Base-by-base conservation (phyloP, 805 yeast genomes). In the Candida odintsovae region DNA sequence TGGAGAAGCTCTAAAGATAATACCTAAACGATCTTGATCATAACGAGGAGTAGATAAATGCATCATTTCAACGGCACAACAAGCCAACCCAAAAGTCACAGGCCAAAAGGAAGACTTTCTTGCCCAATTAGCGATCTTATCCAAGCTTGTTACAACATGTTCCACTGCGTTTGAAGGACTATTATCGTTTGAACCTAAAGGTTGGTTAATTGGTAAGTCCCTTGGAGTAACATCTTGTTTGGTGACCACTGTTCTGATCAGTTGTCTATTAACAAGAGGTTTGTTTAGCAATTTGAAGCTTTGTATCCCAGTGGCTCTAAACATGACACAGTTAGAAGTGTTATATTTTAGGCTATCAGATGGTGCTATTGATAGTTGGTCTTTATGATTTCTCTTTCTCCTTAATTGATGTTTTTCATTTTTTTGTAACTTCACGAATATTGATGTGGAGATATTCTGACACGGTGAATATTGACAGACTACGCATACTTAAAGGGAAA, bases 1-100 rank as follows among this genome's bases (percentile, higher is more conserved):
- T 45, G 96, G 96, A 35, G 95, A 84, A 28, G 94, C 95, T 74
- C 96, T 83, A 80, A 87, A 87, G 77, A 87, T 87, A 60, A 87
- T 87, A 59, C 96, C 96, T 64, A 87, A 73, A 66, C 96, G 80
- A 72, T 87, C 96, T 70, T 88, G 95, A 69, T 87, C 96, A 67
- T 87, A 87, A 63, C 96, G 76, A 50, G 96, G 95, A 48, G 95
- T 81, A 22, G 95, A 87, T 35, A 84, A 86, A 65, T 87, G 96
- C 96, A 87, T 87, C 96, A 87, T 87, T 69, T 87, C 96, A 38
- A 87, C 95, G 50, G 96, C 96, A 73, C 96, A 87, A 69, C 96
- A 87, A 9, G 95, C 95, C 61, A 87, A 73, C 29, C 96, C 96
- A 67, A 87, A 87, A 33, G 96, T 87, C 40, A 86, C 90, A 9